These are phyloP conservation scores for Candida nanaspora DNA, from an alignment of 805 yeast species.

Conservation along the genomic window DNA sequence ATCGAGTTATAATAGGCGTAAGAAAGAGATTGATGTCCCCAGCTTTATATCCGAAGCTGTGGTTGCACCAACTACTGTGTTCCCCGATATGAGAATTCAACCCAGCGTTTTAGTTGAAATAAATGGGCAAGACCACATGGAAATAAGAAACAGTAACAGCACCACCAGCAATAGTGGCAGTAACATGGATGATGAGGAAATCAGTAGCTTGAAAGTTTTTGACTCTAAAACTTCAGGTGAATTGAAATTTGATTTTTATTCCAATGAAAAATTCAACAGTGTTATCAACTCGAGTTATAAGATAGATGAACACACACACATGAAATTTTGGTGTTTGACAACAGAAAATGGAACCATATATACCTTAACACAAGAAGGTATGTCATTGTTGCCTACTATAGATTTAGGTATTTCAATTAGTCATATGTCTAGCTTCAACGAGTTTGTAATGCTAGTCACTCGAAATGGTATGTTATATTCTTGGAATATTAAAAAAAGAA, in stretches of 20 bases:
- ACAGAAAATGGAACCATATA: slow-evolving; percentile 54
- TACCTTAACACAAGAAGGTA: slow-evolving; percentile 38
- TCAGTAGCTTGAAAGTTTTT: slow-evolving; percentile 22
- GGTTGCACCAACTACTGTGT: slow-evolving; percentile 19
- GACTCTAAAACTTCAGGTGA: slow-evolving; percentile 27
- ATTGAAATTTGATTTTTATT: slow-evolving; percentile 32
- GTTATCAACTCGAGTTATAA: slow-evolving; percentile 20
- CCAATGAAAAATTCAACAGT: slow-evolving; percentile 32
- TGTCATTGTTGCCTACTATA: slow-evolving; percentile 36
- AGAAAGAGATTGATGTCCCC: slow-evolving; percentile 26
- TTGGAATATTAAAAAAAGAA: slow-evolving; percentile 35
- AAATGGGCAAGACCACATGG: slow-evolving; percentile 8
- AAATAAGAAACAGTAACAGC: slow-evolving; percentile 24
- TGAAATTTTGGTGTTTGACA: slow-evolving; percentile 42
- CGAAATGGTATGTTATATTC: slow-evolving; percentile 41
- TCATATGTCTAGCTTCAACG: slow-evolving; percentile 26
- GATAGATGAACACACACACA: slow-evolving; percentile 33
- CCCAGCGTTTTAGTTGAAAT: slow-evolving; percentile 22
- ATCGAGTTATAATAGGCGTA: slow-evolving; percentile 26
- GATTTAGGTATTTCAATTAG: slow-evolving; percentile 45
- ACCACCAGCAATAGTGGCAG: slow-evolving; percentile 24
- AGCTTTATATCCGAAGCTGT: slow-evolving; percentile 17
- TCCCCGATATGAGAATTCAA: slow-evolving; percentile 21
- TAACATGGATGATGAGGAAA: slow-evolving; percentile 18
- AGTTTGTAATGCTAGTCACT: slow-evolving; percentile 37